These are phyloP conservation scores for Eurotiales sp. DNA, from an alignment of 2,329 filamentous ascomycete genomes.

Conservation along the genomic window DNA sequence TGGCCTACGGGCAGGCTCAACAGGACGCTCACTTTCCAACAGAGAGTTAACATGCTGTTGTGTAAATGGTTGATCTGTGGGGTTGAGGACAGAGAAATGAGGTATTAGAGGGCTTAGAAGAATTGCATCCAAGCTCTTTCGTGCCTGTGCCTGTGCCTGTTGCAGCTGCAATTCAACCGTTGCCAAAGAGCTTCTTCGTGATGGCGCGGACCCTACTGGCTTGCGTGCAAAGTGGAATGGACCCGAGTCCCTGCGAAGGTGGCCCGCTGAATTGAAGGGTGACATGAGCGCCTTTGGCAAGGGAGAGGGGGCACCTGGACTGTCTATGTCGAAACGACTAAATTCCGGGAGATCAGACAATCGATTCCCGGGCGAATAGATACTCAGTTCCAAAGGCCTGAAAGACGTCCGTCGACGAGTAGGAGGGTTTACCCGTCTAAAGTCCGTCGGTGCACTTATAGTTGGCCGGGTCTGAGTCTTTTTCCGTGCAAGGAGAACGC, in stretches of 20 bases:
- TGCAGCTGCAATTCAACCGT: slow-evolving; percentile 13
- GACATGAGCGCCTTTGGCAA: slow-evolving; percentile 33
- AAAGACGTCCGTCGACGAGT: slow-evolving; percentile 24
- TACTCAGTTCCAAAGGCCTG: slow-evolving; percentile 45
- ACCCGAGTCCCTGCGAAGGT: slow-evolving; percentile 21
- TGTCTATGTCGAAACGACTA: slow-evolving; percentile 33
- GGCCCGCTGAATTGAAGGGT: slow-evolving; percentile 19
- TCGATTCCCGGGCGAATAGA: slow-evolving; percentile 42
- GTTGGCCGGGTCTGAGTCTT: slow-evolving; percentile 29
- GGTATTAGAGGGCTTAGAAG: slow-evolving; percentile 11
- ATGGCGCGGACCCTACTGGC: slow-evolving; percentile 32
- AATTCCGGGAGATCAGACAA: slow-evolving; percentile 46
- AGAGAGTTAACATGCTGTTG: background rate
- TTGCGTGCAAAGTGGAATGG: slow-evolving; percentile 33
- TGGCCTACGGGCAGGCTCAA: background rate
- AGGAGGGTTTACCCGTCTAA: slow-evolving; percentile 33
- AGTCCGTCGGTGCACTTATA: slow-evolving; percentile 43
- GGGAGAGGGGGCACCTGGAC: slow-evolving; percentile 23
- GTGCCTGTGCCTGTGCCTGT: slow-evolving; percentile 3
- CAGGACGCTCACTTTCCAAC: background rate
- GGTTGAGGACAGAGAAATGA: slow-evolving; percentile 11
- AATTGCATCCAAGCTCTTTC: slow-evolving; percentile 5
- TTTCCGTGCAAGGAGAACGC: slow-evolving; percentile 31
- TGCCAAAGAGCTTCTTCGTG: slow-evolving; percentile 15
- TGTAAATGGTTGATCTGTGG: background rate